Evolutionary conservation across 139 green algal genomes (phyloP).

Genomic region (Bryopsis sp.): DNA sequence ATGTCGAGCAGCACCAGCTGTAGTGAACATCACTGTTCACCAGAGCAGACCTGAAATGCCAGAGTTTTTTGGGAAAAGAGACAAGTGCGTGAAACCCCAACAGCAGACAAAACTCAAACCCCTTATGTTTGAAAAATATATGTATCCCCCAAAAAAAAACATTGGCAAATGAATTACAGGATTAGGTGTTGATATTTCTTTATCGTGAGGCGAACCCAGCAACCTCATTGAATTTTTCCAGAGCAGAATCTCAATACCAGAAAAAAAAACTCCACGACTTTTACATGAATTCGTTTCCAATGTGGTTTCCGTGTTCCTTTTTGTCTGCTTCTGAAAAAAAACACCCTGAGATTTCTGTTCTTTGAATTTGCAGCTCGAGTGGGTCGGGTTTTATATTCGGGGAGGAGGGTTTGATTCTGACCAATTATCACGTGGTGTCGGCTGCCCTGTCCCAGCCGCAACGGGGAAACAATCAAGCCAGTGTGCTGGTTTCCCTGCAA

Average conservation of each 20-base stretch:
- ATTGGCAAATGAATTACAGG: too few relatives aligned
- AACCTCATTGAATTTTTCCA: too few relatives aligned
- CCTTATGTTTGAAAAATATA: too few relatives aligned
- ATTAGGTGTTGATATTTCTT: too few relatives aligned
- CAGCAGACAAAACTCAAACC: too few relatives aligned
- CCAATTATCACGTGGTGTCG: slow-evolving; percentile 72
- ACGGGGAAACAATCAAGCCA: background rate
- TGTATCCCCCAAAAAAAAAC: too few relatives aligned
- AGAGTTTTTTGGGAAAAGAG: slow-evolving; percentile 20
- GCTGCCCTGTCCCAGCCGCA: slow-evolving; percentile 20
- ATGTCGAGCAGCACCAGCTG: slow-evolving; percentile 5
- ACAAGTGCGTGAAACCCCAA: too few relatives aligned
- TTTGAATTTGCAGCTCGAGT: slow-evolving; percentile 8
- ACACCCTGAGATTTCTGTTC: background rate
- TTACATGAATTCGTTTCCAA: slow-evolving; percentile 18
- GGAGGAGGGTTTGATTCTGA: slow-evolving; percentile 44
- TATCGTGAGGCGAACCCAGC: too few relatives aligned
- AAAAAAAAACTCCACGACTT: too few relatives aligned
- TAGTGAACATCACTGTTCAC: slow-evolving; percentile 21
- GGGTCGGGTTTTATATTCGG: slow-evolving; percentile 18
- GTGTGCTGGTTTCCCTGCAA: slow-evolving; percentile 48
- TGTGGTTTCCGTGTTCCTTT: background rate
- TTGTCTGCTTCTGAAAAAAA: background rate
- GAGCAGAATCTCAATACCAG: too few relatives aligned
- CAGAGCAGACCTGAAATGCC: background rate